These are phyloP conservation scores for Taiozyma onychis DNA, from an alignment of 1,139 yeast genomes.

Conservation along the genomic window DNA sequence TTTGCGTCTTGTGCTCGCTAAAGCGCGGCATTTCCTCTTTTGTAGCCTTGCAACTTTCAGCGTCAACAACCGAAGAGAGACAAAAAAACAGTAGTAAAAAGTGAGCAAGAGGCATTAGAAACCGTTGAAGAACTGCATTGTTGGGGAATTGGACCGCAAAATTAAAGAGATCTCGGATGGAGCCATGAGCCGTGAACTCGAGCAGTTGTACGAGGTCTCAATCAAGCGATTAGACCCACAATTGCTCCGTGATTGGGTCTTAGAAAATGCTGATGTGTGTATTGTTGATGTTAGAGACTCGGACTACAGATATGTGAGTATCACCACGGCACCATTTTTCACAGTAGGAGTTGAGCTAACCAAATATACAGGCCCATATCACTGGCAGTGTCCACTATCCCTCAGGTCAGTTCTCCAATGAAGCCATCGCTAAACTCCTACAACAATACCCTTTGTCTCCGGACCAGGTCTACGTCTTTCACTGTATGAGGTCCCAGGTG, in stretches of 20 bases:
- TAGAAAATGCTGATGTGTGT: background rate
- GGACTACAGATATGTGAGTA: slow-evolving; percentile 13
- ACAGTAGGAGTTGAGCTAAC: background rate
- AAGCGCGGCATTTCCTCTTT: background rate
- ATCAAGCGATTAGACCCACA: background rate
- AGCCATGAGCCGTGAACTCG: background rate
- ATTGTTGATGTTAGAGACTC: slow-evolving; percentile 21
- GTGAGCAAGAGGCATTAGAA: too few relatives aligned
- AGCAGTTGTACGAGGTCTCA: background rate
- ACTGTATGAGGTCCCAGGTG: slow-evolving; percentile 22
- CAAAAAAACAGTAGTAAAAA: background rate
- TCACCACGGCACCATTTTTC: background rate
- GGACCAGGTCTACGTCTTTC: slow-evolving; percentile 13
- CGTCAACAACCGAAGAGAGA: background rate
- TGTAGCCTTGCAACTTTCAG: background rate
- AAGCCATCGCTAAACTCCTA: slow-evolving; percentile 39
- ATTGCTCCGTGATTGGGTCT: slow-evolving; percentile 12
- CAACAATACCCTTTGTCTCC: slow-evolving; percentile 50
- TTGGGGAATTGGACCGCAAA: too few relatives aligned
- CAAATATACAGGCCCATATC: slow-evolving; percentile 3
- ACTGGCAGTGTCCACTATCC: slow-evolving; percentile 11
- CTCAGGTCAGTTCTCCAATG: slow-evolving; percentile 7
- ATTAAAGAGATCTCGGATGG: background rate
- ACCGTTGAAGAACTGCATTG: too few relatives aligned
- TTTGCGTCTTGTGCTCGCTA: background rate